These are phyloP conservation scores for Penicillium sp. DNA, from an alignment of 2,329 filamentous ascomycete species.

Conservation along the genomic window DNA sequence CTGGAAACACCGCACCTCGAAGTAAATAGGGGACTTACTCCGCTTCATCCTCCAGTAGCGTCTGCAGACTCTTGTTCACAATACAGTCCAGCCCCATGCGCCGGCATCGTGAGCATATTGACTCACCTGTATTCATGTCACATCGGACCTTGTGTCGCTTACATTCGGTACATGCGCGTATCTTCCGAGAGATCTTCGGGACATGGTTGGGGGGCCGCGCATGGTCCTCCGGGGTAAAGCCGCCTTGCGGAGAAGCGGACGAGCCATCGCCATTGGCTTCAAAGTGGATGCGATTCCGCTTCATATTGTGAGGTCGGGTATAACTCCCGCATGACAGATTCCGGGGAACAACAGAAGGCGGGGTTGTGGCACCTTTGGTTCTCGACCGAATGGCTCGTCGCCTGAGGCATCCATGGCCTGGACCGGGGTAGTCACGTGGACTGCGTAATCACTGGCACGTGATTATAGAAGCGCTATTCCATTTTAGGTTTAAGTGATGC, in stretches of 20 bases:
- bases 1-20: not conserved
- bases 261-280: constrained; percentile 36
- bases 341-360: constrained; percentile 20
- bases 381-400: constrained; percentile 12
- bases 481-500: constrained; percentile 18
- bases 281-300: constrained; percentile 38
- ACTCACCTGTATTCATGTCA: constrained; percentile 48
- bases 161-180: constrained; percentile 50
- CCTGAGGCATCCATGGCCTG: constrained; percentile 17
- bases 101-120: constrained; percentile 47
- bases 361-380: constrained; percentile 15
- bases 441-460: constrained; percentile 12
- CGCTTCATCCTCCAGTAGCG: constrained; percentile 47
- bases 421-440: constrained; percentile 5
- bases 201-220: constrained; percentile 28
- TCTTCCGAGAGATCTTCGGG: constrained; percentile 43
- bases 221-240: constrained; percentile 27
- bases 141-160: constrained; percentile 54
- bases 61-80: constrained; percentile 50
- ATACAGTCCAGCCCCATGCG: constrained; percentile 49
- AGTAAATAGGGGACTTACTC: constrained; percentile 34
- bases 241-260: constrained; percentile 30
- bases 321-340: constrained; percentile 22
- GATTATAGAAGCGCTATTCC: constrained; percentile 12
- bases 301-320: constrained; percentile 26